phyloP scores from a whole-genome alignment of 352 stramenopile genomes.

The Globisporangium yorkense region DNA sequence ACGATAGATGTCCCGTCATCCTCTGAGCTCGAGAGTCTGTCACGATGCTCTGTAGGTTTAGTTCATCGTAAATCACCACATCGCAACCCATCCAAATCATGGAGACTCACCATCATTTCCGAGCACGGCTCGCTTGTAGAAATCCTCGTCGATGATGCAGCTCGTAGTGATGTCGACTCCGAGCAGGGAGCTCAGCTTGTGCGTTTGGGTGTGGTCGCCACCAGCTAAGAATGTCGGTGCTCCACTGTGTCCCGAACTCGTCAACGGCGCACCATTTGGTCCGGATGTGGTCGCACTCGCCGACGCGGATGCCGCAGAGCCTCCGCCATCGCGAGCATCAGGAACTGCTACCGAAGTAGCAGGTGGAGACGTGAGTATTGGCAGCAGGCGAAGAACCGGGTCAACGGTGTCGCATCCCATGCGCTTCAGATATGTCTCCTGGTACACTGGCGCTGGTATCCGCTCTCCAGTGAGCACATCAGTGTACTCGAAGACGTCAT shows the following conservation, averaged over 20 bases:
- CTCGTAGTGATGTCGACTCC: constrained; percentile 36
- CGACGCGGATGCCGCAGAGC: too few species aligned
- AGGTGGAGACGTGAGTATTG: background rate
- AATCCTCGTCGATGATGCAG: constrained; percentile 30
- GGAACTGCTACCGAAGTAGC: background rate
- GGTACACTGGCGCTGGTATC: constrained; percentile 32
- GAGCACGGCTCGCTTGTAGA: constrained; percentile 18
- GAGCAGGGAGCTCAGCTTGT: constrained; percentile 16
- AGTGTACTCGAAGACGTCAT: constrained; percentile 47
- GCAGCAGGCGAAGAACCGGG: constrained; percentile 25
- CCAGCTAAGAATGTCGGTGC: background rate
- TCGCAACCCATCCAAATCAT: background rate
- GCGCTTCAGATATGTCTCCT: constrained; percentile 42
- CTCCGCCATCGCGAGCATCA: background rate
- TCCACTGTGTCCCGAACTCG: background rate
- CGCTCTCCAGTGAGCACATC: constrained; percentile 30
- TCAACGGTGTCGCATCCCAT: constrained; percentile 24
- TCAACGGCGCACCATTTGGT: background rate
- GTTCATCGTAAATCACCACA: background rate
- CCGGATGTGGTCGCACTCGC: background rate
- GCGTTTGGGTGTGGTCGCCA: background rate
- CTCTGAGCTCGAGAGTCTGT: too few species aligned
- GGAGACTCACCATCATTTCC: background rate
- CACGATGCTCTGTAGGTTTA: background rate
- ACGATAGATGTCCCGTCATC: background rate